Percentiles rank a stretch among this genome's conserved stretches.
phyloP scores from a whole-genome alignment of 1,284 basidiomycete species.

The Cutaneotrichosporon sp. region DNA sequence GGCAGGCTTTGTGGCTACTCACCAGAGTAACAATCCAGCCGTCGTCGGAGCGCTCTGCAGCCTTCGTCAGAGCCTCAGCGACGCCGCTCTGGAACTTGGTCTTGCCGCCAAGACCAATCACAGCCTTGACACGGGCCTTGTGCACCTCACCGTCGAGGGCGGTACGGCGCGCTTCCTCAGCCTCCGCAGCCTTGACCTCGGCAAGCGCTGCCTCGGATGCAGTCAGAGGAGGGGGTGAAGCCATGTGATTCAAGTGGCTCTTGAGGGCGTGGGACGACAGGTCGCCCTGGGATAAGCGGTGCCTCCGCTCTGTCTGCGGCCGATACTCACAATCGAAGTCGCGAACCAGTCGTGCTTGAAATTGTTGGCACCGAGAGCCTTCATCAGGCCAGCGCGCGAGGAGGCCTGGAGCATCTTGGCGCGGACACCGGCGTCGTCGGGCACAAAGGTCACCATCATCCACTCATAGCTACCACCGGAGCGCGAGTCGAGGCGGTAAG shows the following conservation, averaged over 20 bases:
- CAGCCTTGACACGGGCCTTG: conserved; percentile 33
- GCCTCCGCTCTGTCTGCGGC: conserved; percentile 34
- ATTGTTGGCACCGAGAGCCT: conserved; percentile 66
- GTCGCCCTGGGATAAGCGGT: conserved; percentile 35
- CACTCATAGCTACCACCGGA: conserved; percentile 40
- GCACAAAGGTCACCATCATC: conserved; percentile 49
- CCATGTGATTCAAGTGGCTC: conserved; percentile 65
- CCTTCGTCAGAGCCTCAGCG: conserved; percentile 58
- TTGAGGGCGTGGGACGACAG: conserved; percentile 57
- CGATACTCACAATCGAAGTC: conserved; percentile 62
- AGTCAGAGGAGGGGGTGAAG: conserved; percentile 73
- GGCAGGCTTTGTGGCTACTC: conserved; percentile 22
- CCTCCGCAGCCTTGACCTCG: conserved; percentile 67
- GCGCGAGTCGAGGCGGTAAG: conserved; percentile 43
- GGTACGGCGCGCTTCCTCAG: conserved; percentile 41
- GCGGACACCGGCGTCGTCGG: conserved; percentile 47
- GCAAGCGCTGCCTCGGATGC: conserved; percentile 73
- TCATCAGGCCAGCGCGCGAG: conserved; percentile 66
- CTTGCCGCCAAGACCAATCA: conserved; percentile 41
- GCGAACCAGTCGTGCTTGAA: conserved; percentile 78
- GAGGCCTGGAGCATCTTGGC: conserved; percentile 89
- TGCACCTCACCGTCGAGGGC: conserved; percentile 38
- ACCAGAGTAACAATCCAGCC: conserved; percentile 63
- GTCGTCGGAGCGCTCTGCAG: conserved; percentile 53
- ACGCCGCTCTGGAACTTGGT: conserved; percentile 63